Evolutionary conservation across 768 basidiomycete genomes (phyloP).

Genomic region (Tulasnella sp.): DNA sequence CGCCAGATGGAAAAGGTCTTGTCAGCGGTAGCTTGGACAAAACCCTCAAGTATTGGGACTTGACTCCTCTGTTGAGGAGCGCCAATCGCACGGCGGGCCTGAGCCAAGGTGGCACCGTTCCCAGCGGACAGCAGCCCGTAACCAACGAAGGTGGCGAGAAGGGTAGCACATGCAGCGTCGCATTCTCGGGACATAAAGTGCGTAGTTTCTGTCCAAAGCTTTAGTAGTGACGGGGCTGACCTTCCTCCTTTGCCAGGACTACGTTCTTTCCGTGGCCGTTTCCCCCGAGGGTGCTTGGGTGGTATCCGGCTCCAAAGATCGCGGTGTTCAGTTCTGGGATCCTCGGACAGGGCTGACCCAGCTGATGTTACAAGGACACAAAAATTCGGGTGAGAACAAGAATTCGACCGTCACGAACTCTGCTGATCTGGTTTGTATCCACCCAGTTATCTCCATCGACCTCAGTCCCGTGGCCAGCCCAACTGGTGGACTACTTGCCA

Average conservation of each 20-base stretch:
- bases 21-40: constrained; percentile 88
- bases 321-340: constrained; percentile 93
- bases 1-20: constrained; percentile 76
- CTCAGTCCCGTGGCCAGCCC: constrained; percentile 34
- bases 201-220: constrained; percentile 16
- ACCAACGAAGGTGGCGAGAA: constrained; percentile 30
- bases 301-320: constrained; percentile 91
- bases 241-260: constrained; percentile 36
- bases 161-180: constrained; percentile 56
- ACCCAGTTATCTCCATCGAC: constrained; percentile 57
- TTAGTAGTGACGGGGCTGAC: background rate
- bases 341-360: constrained; percentile 68
- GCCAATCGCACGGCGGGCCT: constrained; percentile 12
- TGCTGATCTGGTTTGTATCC: background rate
- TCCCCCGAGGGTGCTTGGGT: constrained; percentile 92
- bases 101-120: background rate
- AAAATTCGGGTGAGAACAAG: constrained; percentile 47
- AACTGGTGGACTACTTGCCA: constrained; percentile 47
- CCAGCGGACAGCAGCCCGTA: constrained; percentile 6
- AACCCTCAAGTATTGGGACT: constrained; percentile 81
- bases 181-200: constrained; percentile 82
- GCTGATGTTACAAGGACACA: constrained; percentile 78
- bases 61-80: constrained; percentile 30
- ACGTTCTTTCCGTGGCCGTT: constrained; percentile 63
- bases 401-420: constrained; percentile 1